phyloP scores from a whole-genome alignment of 2,329 filamentous ascomycete genomes.

The Pseudocercospora eumusae region DNA sequence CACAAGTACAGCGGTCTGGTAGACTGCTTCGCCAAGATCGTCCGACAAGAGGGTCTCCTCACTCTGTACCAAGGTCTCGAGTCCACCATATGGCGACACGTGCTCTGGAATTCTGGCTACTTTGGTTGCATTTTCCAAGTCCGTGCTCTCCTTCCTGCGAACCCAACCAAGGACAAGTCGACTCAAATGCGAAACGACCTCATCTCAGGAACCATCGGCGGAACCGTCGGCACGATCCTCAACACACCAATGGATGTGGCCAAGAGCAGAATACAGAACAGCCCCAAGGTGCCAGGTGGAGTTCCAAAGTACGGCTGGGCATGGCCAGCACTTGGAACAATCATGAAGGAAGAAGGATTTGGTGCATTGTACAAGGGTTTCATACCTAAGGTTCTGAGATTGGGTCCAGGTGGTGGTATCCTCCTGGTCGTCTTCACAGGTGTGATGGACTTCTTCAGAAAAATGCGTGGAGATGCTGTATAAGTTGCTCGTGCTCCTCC shows the following conservation, averaged over 20 bases:
- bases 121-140: slow-evolving; percentile 99
- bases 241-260: slow-evolving; percentile 98
- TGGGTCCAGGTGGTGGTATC: slow-evolving; percentile 71
- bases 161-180: slow-evolving; percentile 69
- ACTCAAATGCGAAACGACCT: slow-evolving; percentile 84
- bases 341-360: slow-evolving; percentile 92
- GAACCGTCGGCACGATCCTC: slow-evolving; percentile 84
- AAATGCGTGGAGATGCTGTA: slow-evolving; percentile 47
- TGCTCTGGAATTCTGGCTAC: slow-evolving; percentile 92
- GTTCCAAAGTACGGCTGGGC: slow-evolving; percentile 99
- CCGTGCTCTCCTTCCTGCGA: slow-evolving; percentile 74
- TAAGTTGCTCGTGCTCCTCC: not conserved
- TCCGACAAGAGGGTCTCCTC: slow-evolving; percentile 78
- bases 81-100: slow-evolving; percentile 93
- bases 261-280: slow-evolving; percentile 98
- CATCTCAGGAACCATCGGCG: slow-evolving; percentile 81
- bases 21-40: slow-evolving; percentile 78
- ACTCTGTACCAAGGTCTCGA: slow-evolving; percentile 96
- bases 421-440: slow-evolving; percentile 84
- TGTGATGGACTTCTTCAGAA: slow-evolving; percentile 90
- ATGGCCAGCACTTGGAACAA: slow-evolving; percentile 79
- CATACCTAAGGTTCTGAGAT: slow-evolving; percentile 84
- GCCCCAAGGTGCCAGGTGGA: slow-evolving; percentile 74
- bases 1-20: slow-evolving; percentile 82
- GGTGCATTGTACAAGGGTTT: slow-evolving; percentile 95